Base-by-base conservation (phyloP, 2,329 filamentous ascomycete species). In the Amauroascus niger region DNA sequence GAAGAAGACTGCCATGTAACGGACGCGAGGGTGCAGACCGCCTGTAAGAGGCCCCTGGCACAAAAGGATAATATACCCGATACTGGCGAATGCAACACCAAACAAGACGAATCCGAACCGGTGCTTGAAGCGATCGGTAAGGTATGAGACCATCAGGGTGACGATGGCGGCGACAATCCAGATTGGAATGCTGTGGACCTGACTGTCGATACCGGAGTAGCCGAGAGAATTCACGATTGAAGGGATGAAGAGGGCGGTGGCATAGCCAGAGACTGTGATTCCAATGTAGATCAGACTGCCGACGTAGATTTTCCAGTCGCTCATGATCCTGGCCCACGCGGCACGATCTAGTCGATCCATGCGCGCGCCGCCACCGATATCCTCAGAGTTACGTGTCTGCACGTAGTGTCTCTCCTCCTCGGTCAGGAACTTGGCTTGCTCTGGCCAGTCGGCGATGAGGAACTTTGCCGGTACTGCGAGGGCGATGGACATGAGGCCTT, bases 31-130 rank as follows among this genome's bases (percentile, higher is more conserved):
- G 1, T 73, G 71, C 0, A 66, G 64, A 18, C 50, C 50, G 8
- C n/a, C 41, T 5, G 0, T 32, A 5, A 22, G 50, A 46, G 50
- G 50, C 6, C 50, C 50, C 56, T 77, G 77, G 26, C 76, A 68
- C 1, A 84, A 72, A 0, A 85, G 71, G 32, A 85, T 76, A 45
- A 79, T 76, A 57, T 84, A 85, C 3, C 83, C 83, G 24, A 84
- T 75, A 1, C 76, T 76, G 0, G 76, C 80, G n/a, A 84, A 69
- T 0, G 71, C 60, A 0, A 80, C 71, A 0, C 78, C 80, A 0
- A 71, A 76, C 11, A 81, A 77, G 62, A 87, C 81, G 64, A 86
- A 87, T 0, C 81, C 72, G 0, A 81, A 81, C 9, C 84, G 77
- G 11, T 75, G 73, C 0, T 74, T 72, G 0, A 76, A 70, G 13